These are phyloP conservation scores for Galerina marginata DNA, from an alignment of 768 basidiomycete genomes.

Conservation along the genomic window DNA sequence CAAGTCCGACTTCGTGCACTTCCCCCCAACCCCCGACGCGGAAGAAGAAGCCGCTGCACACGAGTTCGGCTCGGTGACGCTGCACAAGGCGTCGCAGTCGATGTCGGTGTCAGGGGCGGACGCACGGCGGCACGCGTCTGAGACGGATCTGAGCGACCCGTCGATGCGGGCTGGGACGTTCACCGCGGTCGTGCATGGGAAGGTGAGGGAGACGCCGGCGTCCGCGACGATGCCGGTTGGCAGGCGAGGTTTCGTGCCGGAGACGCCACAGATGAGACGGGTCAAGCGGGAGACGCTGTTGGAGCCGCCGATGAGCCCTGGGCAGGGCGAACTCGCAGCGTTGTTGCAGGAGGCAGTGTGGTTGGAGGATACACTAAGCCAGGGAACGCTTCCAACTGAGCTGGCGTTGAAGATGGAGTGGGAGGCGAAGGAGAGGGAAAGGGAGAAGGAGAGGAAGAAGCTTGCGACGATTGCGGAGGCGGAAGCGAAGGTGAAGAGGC, in stretches of 20 bases:
- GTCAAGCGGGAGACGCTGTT: constrained; percentile 35
- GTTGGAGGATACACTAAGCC: constrained; percentile 57
- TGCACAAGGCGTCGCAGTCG: constrained; percentile 29
- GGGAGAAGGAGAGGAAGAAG: constrained; percentile 22
- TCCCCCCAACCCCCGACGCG: constrained; percentile 41
- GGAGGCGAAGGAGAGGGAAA: constrained; percentile 22
- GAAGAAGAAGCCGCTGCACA: constrained; percentile 6
- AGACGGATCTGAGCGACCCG: no score
- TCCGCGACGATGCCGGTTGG: constrained; percentile 20
- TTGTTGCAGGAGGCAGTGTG: constrained; percentile 64
- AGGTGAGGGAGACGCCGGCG: constrained; percentile 47
- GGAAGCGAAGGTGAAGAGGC: constrained; percentile 25
- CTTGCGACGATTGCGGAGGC: constrained; percentile 22
- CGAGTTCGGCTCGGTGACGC: constrained; percentile 16
- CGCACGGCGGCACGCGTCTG: background rate
- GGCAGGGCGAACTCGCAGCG: constrained; percentile 54
- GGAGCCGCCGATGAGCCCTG: constrained; percentile 51
- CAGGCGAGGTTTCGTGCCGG: constrained; percentile 27
- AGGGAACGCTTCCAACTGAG: constrained; percentile 52
- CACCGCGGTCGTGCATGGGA: constrained; percentile 63
- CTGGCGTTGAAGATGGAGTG: constrained; percentile 18
- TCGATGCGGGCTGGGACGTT: constrained; percentile 38
- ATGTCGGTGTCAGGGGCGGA: constrained; percentile 21
- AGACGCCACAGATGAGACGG: constrained; percentile 34
- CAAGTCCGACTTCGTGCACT: constrained; percentile 40